phyloP scores from a whole-genome alignment of 1,284 basidiomycete genomes.

The Malassezia cuniculi region DNA sequence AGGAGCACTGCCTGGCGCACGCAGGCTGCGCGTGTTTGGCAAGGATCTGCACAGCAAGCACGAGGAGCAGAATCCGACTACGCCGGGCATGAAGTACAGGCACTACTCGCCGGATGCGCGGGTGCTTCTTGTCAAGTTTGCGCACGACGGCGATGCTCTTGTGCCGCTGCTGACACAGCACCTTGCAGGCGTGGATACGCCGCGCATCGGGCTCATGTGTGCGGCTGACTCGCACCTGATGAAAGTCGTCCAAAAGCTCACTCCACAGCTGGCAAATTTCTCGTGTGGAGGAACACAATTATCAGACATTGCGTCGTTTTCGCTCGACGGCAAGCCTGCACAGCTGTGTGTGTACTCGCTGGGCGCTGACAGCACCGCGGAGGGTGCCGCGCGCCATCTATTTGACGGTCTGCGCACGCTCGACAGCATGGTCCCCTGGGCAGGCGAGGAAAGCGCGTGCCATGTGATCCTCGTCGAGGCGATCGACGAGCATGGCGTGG shows the following conservation, averaged over 20 bases:
- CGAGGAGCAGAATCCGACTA: slow-evolving; percentile 55
- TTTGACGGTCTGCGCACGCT: slow-evolving; percentile 78
- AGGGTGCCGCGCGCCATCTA: slow-evolving; percentile 63
- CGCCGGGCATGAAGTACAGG: slow-evolving; percentile 98
- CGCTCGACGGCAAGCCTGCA: background rate
- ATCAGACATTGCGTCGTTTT: background rate
- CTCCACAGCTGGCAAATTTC: no score
- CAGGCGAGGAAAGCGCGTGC: slow-evolving; percentile 51
- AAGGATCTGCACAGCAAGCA: slow-evolving; percentile 28
- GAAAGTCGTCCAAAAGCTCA: no score
- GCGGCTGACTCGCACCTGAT: slow-evolving; percentile 18
- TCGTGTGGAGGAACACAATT: background rate
- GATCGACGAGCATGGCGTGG: slow-evolving; percentile 66
- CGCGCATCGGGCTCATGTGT: slow-evolving; percentile 21
- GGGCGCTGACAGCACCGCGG: slow-evolving; percentile 46
- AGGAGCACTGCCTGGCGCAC: slow-evolving; percentile 10
- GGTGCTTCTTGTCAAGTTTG: slow-evolving; percentile 28
- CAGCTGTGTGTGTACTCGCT: slow-evolving; percentile 13
- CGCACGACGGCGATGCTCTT: slow-evolving; percentile 61
- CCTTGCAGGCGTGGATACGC: slow-evolving; percentile 2
- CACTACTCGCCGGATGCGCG: slow-evolving; percentile 70
- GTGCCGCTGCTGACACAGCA: slow-evolving; percentile 48
- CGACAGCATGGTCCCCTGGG: slow-evolving; percentile 49
- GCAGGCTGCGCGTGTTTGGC: slow-evolving; percentile 37
- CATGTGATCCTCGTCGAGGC: slow-evolving; percentile 80